These are phyloP conservation scores for Aspergillus quadrilineatus DNA, from an alignment of 2,329 filamentous ascomycete genomes.

Conservation along the genomic window DNA sequence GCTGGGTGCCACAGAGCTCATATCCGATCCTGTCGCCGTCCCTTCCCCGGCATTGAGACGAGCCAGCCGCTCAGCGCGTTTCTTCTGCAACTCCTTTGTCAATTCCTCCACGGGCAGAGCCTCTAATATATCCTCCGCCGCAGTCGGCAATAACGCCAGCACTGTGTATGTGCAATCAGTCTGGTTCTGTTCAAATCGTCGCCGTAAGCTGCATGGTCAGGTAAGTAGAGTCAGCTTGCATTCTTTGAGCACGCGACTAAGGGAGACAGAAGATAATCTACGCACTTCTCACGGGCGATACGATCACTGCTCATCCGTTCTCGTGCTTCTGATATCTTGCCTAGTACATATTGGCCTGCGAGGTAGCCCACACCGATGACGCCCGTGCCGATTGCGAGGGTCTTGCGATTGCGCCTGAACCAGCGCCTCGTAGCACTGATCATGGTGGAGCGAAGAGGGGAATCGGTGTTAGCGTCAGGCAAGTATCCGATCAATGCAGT, in stretches of 20 bases:
- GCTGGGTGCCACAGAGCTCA: conserved; percentile 61
- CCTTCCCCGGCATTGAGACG: conserved; percentile 57
- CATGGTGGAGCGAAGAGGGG: conserved; percentile 45
- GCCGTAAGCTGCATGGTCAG: conserved; percentile 67
- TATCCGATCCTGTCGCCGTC: conserved; percentile 52
- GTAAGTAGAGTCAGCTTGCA: conserved; percentile 13
- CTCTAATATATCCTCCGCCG: conserved; percentile 83
- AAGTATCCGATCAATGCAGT: conserved; percentile 7
- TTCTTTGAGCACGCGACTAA: conserved; percentile 16
- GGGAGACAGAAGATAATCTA: conserved; percentile 6
- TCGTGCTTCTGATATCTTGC: conserved; percentile 86
- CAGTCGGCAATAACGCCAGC: conserved; percentile 88
- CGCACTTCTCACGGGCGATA: conserved; percentile 94
- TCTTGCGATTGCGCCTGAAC: conserved; percentile 87
- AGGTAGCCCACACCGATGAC: conserved; percentile 88
- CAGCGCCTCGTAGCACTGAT: conserved; percentile 78
- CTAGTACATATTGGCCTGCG: conserved; percentile 86
- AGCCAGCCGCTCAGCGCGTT: conserved; percentile 73
- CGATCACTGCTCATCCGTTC: conserved; percentile 96
- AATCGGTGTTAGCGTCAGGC: conserved; percentile 5
- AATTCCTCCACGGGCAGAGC: conserved; percentile 89
- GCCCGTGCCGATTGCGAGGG: conserved; percentile 82
- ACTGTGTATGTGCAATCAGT: conserved; percentile 98
- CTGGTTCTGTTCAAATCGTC: conserved; percentile 97
- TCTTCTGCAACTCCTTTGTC: conserved; percentile 89